These are phyloP conservation scores for Oryza glumipatula DNA, from an alignment of 176 grass and related monocot genomes.

Conservation along the genomic window DNA sequence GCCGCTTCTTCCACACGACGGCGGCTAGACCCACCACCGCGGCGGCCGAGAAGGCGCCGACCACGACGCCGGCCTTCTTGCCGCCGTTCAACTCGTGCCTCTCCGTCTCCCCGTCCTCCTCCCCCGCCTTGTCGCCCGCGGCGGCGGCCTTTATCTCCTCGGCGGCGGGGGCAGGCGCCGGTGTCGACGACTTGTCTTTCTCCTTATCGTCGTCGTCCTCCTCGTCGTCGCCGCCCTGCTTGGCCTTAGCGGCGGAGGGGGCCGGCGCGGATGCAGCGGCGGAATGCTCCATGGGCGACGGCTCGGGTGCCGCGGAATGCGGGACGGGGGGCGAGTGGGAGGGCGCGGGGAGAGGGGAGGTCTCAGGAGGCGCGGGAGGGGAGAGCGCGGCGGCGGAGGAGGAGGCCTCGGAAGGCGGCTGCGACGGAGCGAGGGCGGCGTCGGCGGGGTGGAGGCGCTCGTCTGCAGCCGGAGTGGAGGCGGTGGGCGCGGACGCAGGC, in stretches of 20 bases:
- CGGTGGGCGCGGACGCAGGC: not conserved
- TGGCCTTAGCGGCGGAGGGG: not conserved
- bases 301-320: not conserved
- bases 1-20: constrained; percentile 68
- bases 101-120: not conserved
- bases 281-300: not conserved
- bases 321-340: constrained; percentile 16
- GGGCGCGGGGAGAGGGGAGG: not conserved
- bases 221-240: not conserved
- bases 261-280: not conserved
- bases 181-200: not conserved
- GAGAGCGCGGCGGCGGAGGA: not conserved
- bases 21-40: constrained; percentile 52
- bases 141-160: constrained; percentile 6
- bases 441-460: not conserved
- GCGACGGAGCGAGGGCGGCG: not conserved
- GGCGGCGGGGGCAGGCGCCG: constrained; percentile 40
- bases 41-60: constrained; percentile 53
- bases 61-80: constrained; percentile 65
- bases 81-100: constrained; percentile 44
- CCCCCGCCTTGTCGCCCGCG: constrained; percentile 7
- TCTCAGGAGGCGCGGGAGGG: not conserved
- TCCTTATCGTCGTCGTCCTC: not conserved
- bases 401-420: not conserved
- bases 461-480: not conserved